These are phyloP conservation scores for Ajuga chamaepitys DNA, from an alignment of 257 asterid genomes.

Conservation along the genomic window DNA sequence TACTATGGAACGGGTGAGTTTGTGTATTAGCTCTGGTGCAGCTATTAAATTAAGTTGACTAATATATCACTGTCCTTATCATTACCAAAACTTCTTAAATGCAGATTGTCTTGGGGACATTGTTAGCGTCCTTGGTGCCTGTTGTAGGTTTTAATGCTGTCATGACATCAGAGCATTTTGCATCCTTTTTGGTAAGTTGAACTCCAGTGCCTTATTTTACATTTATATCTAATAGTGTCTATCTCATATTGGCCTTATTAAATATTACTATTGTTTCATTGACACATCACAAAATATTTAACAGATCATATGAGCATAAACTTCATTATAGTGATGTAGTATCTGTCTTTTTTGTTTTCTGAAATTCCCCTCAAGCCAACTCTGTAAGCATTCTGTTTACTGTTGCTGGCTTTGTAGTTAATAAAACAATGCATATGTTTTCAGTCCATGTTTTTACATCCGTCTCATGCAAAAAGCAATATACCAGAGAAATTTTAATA, in stretches of 20 bases:
- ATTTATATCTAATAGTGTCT: background rate
- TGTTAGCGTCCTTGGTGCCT: slow-evolving; percentile 90
- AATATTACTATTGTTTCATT: background rate
- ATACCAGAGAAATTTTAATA: no score
- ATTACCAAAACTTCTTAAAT: slow-evolving; percentile 8
- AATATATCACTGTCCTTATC: background rate
- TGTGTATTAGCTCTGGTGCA: slow-evolving; percentile 3
- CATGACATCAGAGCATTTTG: slow-evolving; percentile 97
- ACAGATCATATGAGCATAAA: no score
- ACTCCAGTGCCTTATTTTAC: background rate
- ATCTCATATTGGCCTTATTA: background rate
- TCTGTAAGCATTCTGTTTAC: no score
- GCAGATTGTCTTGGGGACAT: slow-evolving; percentile 89
- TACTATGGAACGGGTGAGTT: background rate
- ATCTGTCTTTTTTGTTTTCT: no score
- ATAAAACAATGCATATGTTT: no score
- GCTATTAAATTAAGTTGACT: background rate
- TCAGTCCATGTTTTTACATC: no score
- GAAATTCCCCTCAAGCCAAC: no score
- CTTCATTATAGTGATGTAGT: no score
- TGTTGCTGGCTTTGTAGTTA: no score
- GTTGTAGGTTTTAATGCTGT: slow-evolving; percentile 99
- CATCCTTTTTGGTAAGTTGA: slow-evolving; percentile 79
- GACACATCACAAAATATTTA: no score
- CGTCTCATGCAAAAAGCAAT: no score